A percentile compares a stretch with the other conserved stretches of the same genome.
Evolutionary conservation across 768 basidiomycete genomes (phyloP).

Genomic region (Steccherinum ochraceum): DNA sequence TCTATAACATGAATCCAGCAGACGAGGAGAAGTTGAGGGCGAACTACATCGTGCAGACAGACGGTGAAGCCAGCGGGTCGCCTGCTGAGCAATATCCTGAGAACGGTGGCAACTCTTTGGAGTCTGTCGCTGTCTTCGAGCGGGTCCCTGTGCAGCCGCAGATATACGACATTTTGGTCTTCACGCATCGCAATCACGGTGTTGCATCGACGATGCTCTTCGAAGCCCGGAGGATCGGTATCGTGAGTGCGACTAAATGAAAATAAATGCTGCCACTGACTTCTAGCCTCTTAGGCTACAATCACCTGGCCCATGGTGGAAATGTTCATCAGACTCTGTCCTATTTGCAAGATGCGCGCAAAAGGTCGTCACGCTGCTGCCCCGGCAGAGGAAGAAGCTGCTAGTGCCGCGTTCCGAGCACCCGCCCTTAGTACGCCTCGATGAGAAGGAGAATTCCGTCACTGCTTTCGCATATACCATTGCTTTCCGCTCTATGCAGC

Average conservation of each 20-base stretch:
- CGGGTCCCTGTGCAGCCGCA: conserved; percentile 60
- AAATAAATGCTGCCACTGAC: not conserved
- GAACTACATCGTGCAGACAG: conserved; percentile 37
- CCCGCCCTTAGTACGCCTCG: too few species aligned
- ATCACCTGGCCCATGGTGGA: conserved; percentile 75
- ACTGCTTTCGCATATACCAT: too few species aligned
- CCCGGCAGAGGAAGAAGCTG: not conserved
- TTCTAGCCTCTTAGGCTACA: conserved; percentile 35
- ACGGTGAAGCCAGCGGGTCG: conserved; percentile 25
- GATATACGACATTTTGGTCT: conserved; percentile 63
- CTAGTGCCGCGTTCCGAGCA: too few species aligned
- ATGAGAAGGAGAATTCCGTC: too few species aligned
- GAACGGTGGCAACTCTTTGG: conserved; percentile 22
- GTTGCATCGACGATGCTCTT: conserved; percentile 47
- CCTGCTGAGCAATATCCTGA: conserved; percentile 10
- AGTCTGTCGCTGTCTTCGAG: conserved; percentile 42
- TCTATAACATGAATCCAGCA: conserved; percentile 42
- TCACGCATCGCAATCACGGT: conserved; percentile 56
- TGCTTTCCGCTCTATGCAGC: too few species aligned
- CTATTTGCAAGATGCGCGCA: conserved; percentile 39
- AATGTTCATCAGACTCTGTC: conserved; percentile 57
- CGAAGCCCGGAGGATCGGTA: conserved; percentile 50
- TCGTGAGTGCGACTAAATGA: conserved; percentile 39
- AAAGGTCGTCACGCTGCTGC: too few species aligned
- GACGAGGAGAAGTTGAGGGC: conserved; percentile 45